Evolutionary conservation across 2,329 filamentous ascomycete species (phyloP).

Genomic region (Xylaria sp.): DNA sequence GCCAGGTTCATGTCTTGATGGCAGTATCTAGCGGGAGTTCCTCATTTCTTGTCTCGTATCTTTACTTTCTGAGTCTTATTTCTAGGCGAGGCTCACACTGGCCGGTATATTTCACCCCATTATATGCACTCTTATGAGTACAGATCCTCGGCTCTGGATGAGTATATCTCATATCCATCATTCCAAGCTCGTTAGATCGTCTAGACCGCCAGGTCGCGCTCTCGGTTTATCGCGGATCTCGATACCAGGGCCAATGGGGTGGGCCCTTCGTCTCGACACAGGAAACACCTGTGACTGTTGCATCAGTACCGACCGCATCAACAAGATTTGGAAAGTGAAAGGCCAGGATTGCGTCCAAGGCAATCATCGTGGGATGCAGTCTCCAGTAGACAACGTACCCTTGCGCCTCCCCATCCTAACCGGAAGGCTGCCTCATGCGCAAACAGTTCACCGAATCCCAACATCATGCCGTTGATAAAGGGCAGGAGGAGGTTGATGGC

Average conservation of each 20-base stretch:
- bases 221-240: conserved; percentile 76
- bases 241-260: conserved; percentile 82
- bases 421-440: conserved; percentile 95
- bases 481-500: conserved; percentile 96
- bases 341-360: neutral
- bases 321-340: neutral
- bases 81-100: neutral
- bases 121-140: conserved; percentile 6
- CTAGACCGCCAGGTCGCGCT: conserved; percentile 64
- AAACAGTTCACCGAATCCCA: conserved; percentile 96
- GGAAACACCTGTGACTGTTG: conserved; percentile 64
- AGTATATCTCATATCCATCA: conserved; percentile 51
- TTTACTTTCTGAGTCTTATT: neutral
- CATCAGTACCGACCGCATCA: conserved; percentile 13
- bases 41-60: neutral
- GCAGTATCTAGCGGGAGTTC: neutral
- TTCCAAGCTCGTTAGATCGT: conserved; percentile 76
- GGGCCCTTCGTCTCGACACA: conserved; percentile 67
- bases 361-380: neutral
- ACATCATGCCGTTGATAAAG: conserved; percentile 97
- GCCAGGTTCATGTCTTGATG: conserved; percentile 1
- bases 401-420: conserved; percentile 92
- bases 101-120: neutral
- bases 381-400: conserved; percentile 67
- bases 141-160: neutral